Base-by-base conservation (phyloP, 2,329 filamentous ascomycete species). In the Cercospora sp. region DNA sequence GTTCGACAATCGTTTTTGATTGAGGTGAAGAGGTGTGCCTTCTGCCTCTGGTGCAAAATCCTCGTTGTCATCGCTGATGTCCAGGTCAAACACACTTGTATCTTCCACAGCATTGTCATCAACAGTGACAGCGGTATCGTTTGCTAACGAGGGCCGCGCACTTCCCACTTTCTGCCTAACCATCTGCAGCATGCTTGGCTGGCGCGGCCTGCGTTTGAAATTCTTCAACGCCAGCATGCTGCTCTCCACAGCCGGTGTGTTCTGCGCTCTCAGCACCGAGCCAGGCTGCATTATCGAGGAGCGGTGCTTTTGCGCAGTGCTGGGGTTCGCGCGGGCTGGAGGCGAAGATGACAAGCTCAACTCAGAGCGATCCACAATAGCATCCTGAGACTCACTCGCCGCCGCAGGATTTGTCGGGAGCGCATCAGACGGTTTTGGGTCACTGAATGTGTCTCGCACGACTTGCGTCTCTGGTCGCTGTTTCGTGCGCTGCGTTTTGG, bases 41-140 rank as follows among this genome's bases (percentile, higher is more conserved):
- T 91, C 89, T 30, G 87, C 88, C 66, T 91, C 88, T 0, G 85
- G 89, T 62, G 82, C 84, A 74, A 87, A 90, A 72, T 81, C 75
- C 45, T 77, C 76, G n/a, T 75, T 75, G 7, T 76, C 74, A 55
- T 70, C 71, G 33, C 69, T 70, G 16, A 73, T 45, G 12, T 72
- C 75, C 16, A 77, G 67, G 61, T 76, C 75, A 59, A 73, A 76
- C 28, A 72, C 65, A 61, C 70, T 77, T 18, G 70, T 67, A 61
- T 78, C 73, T 26, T 79, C 74, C 18, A 80, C 79, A 33, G 86
- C 83, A 23, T 86, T 81, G 10, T 69, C 59, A 30, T 72, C 60
- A 2, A 70, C 64, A 31, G 68, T 68, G 12, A 68, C 65, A 28
- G 63, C 63, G 26, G 63, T 63, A 9, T 58, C 57, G 42, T 72